These are phyloP conservation scores for Spathaspora girioi DNA, from an alignment of 805 yeast species.

Conservation along the genomic window DNA sequence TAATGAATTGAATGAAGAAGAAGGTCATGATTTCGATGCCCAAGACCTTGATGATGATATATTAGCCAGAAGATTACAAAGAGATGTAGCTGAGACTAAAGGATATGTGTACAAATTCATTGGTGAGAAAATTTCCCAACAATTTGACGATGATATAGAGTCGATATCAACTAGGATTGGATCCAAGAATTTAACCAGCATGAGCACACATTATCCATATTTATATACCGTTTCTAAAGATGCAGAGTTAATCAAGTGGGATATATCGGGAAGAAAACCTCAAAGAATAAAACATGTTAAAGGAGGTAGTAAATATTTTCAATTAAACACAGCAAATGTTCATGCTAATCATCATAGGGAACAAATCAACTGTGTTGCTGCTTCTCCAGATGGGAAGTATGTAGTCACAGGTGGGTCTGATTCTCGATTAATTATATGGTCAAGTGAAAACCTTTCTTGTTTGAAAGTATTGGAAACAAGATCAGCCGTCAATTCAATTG, in stretches of 20 bases:
- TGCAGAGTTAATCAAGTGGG: constrained; percentile 77
- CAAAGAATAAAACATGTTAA: constrained; percentile 57
- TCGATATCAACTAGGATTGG: constrained; percentile 54
- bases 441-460: constrained; percentile 71
- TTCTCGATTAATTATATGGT: constrained; percentile 79
- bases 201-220: constrained; percentile 55
- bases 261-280: constrained; percentile 59
- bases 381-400: constrained; percentile 80
- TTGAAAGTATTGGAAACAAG: constrained; percentile 75
- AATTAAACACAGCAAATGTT: constrained; percentile 42
- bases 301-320: constrained; percentile 53
- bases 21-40: constrained; percentile 65
- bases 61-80: constrained; percentile 71
- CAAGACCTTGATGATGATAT: constrained; percentile 86
- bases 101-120: constrained; percentile 76
- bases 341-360: constrained; percentile 70
- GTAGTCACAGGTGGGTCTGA: constrained; percentile 92
- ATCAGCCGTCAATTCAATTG: constrained; percentile 67
- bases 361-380: constrained; percentile 75
- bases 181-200: constrained; percentile 52
- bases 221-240: constrained; percentile 83
- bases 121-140: constrained; percentile 46
- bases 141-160: constrained; percentile 35
- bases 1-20: constrained; percentile 46
- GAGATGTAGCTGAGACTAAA: constrained; percentile 85